Evolutionary conservation across 2,329 filamentous ascomycete species (phyloP).

Genomic region (Biscogniauxia sp.): DNA sequence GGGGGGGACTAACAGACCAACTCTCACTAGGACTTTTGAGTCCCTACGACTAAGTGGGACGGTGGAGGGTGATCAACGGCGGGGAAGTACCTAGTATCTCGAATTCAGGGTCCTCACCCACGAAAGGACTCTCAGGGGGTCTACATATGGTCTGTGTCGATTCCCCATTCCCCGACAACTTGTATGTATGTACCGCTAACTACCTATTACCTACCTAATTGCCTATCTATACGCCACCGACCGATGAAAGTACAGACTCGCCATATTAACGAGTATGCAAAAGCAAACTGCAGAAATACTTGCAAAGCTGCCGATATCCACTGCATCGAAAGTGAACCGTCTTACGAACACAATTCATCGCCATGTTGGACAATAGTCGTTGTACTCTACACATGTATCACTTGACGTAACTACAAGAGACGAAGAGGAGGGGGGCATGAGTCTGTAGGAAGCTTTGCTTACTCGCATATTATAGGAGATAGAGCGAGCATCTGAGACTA

Average conservation of each 20-base stretch:
- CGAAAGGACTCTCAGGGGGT: background rate
- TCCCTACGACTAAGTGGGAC: background rate
- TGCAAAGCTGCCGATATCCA: background rate
- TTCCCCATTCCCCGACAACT: background rate
- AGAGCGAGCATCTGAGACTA: too few species aligned
- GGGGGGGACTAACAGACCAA: background rate
- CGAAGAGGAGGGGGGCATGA: too few species aligned
- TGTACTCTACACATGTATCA: background rate
- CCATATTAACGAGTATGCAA: background rate
- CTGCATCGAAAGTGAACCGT: background rate
- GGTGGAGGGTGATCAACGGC: background rate
- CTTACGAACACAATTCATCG: background rate
- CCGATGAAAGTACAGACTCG: background rate
- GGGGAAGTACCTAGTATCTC: background rate
- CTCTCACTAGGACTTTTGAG: too few species aligned
- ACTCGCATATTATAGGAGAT: background rate
- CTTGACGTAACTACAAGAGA: background rate
- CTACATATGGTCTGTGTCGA: background rate
- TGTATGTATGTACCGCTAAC: too few species aligned
- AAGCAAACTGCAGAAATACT: background rate
- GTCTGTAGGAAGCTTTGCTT: background rate
- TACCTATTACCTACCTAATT: background rate
- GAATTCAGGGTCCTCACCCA: background rate
- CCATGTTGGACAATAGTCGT: background rate
- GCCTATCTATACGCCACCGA: background rate